Conservation (phyloP, 371 early-diverging fungal species). For the Apophysomyces trapeziformis region DNA sequence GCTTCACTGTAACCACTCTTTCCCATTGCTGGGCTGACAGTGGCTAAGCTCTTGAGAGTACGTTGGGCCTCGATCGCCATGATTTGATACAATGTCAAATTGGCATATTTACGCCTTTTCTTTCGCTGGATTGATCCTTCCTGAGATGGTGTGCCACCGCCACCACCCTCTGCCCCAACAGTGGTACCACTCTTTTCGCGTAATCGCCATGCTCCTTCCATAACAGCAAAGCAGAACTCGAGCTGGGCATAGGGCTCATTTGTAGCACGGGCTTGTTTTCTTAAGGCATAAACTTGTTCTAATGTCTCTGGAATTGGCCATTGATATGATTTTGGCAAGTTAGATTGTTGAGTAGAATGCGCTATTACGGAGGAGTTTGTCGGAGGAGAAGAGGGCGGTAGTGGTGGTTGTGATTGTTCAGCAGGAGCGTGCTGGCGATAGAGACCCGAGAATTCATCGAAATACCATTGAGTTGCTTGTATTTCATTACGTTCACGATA, state of each 20-base stretch:
- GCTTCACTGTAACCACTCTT: constrained; percentile 80
- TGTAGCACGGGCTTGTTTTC: constrained; percentile 25
- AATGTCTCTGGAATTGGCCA: constrained; percentile 32
- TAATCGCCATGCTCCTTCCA: not conserved
- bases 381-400: constrained; percentile 5
- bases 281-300: constrained; percentile 26
- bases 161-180: too few relatives aligned
- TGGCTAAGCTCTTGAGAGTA: constrained; percentile 57
- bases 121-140: constrained; percentile 20
- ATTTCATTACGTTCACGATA: constrained; percentile 16
- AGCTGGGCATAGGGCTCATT: constrained; percentile 22
- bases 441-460: constrained; percentile 41
- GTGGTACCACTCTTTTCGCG: not conserved
- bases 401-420: not conserved
- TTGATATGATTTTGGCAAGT: not conserved
- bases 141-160: constrained; percentile 12
- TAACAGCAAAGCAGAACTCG: constrained; percentile 7
- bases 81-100: constrained; percentile 51
- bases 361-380: not conserved
- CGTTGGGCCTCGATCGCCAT: constrained; percentile 26
- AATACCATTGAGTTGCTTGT: constrained; percentile 36
- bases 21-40: constrained; percentile 62
- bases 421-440: constrained; percentile 33
- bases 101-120: constrained; percentile 15
- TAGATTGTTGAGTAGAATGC: not conserved